phyloP scores from a whole-genome alignment of 306 rosid species.

The Herpetospermum pedunculosum region DNA sequence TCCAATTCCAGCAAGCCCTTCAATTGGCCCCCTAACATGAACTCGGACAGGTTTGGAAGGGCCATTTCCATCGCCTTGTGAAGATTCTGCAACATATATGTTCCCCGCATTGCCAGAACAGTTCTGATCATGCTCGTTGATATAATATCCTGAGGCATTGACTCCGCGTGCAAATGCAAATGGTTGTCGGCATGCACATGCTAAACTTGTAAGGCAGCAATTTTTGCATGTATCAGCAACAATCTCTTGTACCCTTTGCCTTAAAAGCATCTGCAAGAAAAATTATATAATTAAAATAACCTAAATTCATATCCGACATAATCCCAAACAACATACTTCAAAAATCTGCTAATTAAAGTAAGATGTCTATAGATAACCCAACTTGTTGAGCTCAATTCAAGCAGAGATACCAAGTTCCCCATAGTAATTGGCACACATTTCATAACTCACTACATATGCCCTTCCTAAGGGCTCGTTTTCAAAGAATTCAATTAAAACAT shows the following conservation, averaged over 20 bases:
- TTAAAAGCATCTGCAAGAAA: conserved; percentile 76
- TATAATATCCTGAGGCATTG: conserved; percentile 44
- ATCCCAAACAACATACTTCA: not conserved
- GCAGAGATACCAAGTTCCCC: not conserved
- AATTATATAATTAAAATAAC: conserved; percentile 9
- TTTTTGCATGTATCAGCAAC: conserved; percentile 83
- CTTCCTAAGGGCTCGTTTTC: too few species aligned
- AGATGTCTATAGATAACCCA: not conserved
- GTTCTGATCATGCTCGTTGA: conserved; percentile 71
- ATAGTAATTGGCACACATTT: not conserved
- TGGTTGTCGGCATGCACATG: conserved; percentile 80
- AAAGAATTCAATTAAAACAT: too few species aligned
- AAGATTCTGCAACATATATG: conserved; percentile 72
- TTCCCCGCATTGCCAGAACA: conserved; percentile 53
- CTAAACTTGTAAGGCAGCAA: conserved; percentile 65
- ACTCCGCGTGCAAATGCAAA: conserved; percentile 59
- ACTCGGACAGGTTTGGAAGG: conserved; percentile 66
- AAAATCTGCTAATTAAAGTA: not conserved
- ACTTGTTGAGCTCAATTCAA: not conserved
- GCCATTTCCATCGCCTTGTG: conserved; percentile 67
- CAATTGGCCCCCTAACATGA: conserved; percentile 85
- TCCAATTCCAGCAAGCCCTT: conserved; percentile 97
- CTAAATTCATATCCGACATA: not conserved
- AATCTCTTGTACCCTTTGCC: conserved; percentile 96
- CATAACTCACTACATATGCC: not conserved